Base-by-base conservation (phyloP, 2,329 filamentous ascomycete genomes). In the Paradendryphiella salina region DNA sequence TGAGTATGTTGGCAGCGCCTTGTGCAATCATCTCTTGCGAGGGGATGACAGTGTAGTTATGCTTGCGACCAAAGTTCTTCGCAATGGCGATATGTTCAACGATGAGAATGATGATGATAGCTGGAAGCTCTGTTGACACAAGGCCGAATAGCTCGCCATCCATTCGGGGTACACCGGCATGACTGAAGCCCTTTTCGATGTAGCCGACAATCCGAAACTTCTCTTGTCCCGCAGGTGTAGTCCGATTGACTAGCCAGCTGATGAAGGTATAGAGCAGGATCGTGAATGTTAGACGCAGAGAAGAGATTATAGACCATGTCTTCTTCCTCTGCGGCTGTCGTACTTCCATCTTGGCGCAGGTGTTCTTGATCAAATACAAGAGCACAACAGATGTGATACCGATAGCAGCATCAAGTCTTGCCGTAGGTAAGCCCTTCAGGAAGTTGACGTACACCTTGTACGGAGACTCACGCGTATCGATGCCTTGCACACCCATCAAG, bases 51-150 rank as follows among this genome's bases (percentile, higher is more conserved):
- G 84, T 87, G 75, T 96, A 96, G 75, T 95, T 94, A 77, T 96
- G 96, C 60, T 95, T 83, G 50, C 92, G 83, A 9, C 92, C 92
- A 60, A 96, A 96, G 0, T 90, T 96, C 71, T 96, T 96, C 20
- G 91, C 90, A 57, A 96, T 96, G 40, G 92, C 90, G 64, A 96
- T 95, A 70, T 96, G 92, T 74, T 96, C 92, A 54, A 96, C 94
- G 29, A 96, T 80, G 53, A 96, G 81, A 14, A 96, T 90, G 59
- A 96, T 94, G 46, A 96, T 85, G 1, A 88, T 86, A 4, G 89
- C 88, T 0, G 92, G 92, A 2, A 96, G 78, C 58, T 96, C 81
- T 21, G 79, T 77, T 1, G 81, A 79, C 64, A 95, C 90, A 1
- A 83, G 75, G 3, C 77, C 79, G 65, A 95, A 82, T 32, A 96